Evolutionary conservation across 345 rosid genomes (phyloP).

Genomic region (Dovyalis caffra): DNA sequence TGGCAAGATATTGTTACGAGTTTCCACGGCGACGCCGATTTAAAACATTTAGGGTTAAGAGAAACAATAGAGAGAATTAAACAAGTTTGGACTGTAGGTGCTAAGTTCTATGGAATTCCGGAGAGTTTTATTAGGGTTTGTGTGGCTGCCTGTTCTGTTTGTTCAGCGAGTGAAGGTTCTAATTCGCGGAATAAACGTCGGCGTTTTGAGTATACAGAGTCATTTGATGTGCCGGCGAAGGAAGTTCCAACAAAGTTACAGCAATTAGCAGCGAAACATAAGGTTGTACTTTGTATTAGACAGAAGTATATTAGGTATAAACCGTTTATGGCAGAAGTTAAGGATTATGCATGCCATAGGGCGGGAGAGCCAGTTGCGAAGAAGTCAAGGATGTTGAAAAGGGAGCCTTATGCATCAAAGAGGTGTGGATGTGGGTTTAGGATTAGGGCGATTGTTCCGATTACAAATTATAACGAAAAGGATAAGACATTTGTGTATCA

Average conservation of each 20-base stretch:
- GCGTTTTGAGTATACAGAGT: slow-evolving; percentile 89
- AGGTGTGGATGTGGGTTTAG: slow-evolving; percentile 96
- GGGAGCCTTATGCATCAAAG: slow-evolving; percentile 96
- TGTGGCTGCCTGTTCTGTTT: slow-evolving; percentile 79
- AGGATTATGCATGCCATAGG: slow-evolving; percentile 99
- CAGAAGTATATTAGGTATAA: slow-evolving; percentile 97
- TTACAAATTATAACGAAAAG: slow-evolving; percentile 90
- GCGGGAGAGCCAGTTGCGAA: slow-evolving; percentile 90
- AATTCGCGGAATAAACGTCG: slow-evolving; percentile 76
- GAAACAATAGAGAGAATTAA: slow-evolving; percentile 94
- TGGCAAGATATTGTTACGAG: slow-evolving; percentile 98
- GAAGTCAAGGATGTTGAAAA: slow-evolving; percentile 88
- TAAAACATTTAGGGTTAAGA: slow-evolving; percentile 78
- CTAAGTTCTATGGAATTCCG: slow-evolving; percentile 91
- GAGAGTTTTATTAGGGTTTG: slow-evolving; percentile 99
- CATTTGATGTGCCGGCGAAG: slow-evolving; percentile 93
- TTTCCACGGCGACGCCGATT: slow-evolving; percentile 89
- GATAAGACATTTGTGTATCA: slow-evolving; percentile 90
- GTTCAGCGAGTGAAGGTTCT: slow-evolving; percentile 73
- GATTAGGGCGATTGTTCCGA: slow-evolving; percentile 95
- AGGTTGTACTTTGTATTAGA: slow-evolving; percentile 96
- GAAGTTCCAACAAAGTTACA: slow-evolving; percentile 83
- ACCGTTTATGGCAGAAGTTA: slow-evolving; percentile 99
- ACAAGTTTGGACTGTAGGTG: slow-evolving; percentile 96
- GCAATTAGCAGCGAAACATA: slow-evolving; percentile 91